Evolutionary conservation across 345 rosid genomes (phyloP).

Genomic region (Syzygium aqueum): DNA sequence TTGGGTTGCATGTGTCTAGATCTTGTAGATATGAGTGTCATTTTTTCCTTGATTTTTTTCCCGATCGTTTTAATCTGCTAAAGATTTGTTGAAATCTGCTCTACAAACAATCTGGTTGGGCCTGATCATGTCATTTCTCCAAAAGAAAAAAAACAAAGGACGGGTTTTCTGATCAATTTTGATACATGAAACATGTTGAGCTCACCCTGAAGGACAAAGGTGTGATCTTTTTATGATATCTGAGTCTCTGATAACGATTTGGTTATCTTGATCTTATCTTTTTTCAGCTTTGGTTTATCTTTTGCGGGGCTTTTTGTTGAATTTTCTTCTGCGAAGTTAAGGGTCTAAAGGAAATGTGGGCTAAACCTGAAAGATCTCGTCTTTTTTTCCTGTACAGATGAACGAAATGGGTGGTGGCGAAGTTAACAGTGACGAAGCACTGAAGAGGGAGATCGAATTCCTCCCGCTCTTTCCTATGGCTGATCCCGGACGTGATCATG

Average conservation of each 20-base stretch:
- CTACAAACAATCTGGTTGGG: not conserved
- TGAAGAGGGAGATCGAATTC: not conserved
- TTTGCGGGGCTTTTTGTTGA: not conserved
- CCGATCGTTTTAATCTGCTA: not conserved
- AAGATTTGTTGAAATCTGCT: not conserved
- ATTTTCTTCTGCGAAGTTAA: not conserved
- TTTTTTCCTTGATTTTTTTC: not conserved
- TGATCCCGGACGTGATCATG: not conserved
- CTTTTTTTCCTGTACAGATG: not conserved
- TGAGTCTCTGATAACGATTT: not conserved
- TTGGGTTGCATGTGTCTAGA: not conserved
- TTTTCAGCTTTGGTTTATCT: not conserved
- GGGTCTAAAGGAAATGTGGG: not conserved
- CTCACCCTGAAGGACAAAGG: not conserved
- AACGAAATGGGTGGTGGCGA: not conserved
- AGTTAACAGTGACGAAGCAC: not conserved
- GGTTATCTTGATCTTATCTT: not conserved
- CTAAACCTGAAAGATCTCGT: not conserved
- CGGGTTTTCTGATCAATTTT: not conserved
- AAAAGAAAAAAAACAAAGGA: not conserved
- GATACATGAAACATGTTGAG: not conserved
- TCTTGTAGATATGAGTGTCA: not conserved
- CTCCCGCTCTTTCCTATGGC: not conserved
- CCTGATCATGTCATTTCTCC: not conserved
- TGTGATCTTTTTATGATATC: not conserved